Percentiles rank a stretch among this genome's conserved stretches.
These are phyloP conservation scores for Phytopythium chamaehyphon DNA, from an alignment of 352 stramenopile genomes.

Conservation along the genomic window DNA sequence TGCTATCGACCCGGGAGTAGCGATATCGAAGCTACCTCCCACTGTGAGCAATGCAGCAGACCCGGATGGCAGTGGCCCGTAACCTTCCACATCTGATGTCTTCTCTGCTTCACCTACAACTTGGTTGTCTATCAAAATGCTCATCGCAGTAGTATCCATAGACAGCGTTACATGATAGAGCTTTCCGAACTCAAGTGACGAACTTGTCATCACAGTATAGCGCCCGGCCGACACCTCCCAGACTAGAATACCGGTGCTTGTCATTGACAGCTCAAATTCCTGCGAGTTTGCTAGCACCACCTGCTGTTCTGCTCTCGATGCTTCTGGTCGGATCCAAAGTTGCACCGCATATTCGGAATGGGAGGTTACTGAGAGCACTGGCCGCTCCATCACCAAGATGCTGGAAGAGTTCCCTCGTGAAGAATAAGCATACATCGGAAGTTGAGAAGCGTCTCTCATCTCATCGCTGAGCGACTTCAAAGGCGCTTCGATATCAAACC, in stretches of 20 bases:
- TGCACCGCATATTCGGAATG: constrained; percentile 63
- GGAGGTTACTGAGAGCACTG: constrained; percentile 42
- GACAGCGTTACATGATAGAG: constrained; percentile 65
- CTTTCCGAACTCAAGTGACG: constrained; percentile 31
- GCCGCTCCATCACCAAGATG: constrained; percentile 62
- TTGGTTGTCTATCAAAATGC: constrained; percentile 43
- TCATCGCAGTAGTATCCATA: constrained; percentile 30
- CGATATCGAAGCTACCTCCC: constrained; percentile 40
- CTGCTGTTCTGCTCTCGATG: constrained; percentile 24
- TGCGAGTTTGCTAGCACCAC: constrained; percentile 54
- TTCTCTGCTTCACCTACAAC: constrained; percentile 30
- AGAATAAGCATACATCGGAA: constrained; percentile 56
- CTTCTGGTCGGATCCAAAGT: constrained; percentile 54
- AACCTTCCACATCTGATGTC: constrained; percentile 16
- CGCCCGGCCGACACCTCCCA: constrained; percentile 45
- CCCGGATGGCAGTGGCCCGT: constrained; percentile 16
- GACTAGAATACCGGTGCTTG: constrained; percentile 30
- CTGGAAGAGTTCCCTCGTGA: constrained; percentile 36
- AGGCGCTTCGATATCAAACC: constrained; percentile 35
- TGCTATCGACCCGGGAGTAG: constrained; percentile 8
- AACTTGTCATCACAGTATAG: constrained; percentile 31
- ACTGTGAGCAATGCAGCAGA: constrained; percentile 35
- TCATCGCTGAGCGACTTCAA: constrained; percentile 28
- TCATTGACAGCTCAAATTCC: constrained; percentile 55
- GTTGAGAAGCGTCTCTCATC: constrained; percentile 52